Percentiles rank a stretch among this genome's conserved stretches.
Conservation (phyloP, 1,139 yeast species). For the Pichia sp. region DNA sequence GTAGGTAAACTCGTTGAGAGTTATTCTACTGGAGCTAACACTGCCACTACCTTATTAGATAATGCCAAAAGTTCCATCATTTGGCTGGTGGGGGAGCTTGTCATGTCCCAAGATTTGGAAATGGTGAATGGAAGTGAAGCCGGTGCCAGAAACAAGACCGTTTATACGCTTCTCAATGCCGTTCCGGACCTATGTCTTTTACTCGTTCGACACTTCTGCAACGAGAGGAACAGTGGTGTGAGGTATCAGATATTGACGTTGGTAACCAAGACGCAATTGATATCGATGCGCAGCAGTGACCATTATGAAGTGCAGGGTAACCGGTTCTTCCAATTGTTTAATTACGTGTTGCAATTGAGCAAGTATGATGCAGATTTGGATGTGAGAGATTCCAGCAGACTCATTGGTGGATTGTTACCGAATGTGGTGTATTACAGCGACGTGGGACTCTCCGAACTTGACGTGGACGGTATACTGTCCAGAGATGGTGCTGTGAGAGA, state of each 20-base stretch:
- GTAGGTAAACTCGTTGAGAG: too few relatives aligned
- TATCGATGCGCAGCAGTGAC: constrained; percentile 15
- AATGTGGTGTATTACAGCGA: constrained; percentile 19
- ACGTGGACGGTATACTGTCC: too few relatives aligned
- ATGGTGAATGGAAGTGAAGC: constrained; percentile 8
- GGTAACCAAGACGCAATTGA: constrained; percentile 59
- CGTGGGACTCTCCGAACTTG: too few relatives aligned
- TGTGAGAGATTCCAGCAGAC: constrained; percentile 79
- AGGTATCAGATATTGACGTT: constrained; percentile 66
- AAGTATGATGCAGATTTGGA: constrained; percentile 73
- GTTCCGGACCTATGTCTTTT: constrained; percentile 66
- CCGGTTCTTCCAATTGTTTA: constrained; percentile 49
- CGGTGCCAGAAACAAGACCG: constrained; percentile 19
- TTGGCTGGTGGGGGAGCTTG: constrained; percentile 88
- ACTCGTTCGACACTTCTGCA: constrained; percentile 47
- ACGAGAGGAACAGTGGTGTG: constrained; percentile 39
- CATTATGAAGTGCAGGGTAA: constrained; percentile 26
- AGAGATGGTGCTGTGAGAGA: too few relatives aligned
- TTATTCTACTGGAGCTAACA: too few relatives aligned
- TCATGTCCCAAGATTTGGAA: constrained; percentile 22
- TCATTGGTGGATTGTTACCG: constrained; percentile 47
- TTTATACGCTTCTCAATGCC: constrained; percentile 8
- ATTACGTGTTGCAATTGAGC: constrained; percentile 55
- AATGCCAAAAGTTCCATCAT: constrained; percentile 74
- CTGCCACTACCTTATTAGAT: constrained; percentile 13